These are phyloP conservation scores for Phaeosphaeria sp. DNA, from an alignment of 2,329 filamentous ascomycete genomes.

Conservation along the genomic window DNA sequence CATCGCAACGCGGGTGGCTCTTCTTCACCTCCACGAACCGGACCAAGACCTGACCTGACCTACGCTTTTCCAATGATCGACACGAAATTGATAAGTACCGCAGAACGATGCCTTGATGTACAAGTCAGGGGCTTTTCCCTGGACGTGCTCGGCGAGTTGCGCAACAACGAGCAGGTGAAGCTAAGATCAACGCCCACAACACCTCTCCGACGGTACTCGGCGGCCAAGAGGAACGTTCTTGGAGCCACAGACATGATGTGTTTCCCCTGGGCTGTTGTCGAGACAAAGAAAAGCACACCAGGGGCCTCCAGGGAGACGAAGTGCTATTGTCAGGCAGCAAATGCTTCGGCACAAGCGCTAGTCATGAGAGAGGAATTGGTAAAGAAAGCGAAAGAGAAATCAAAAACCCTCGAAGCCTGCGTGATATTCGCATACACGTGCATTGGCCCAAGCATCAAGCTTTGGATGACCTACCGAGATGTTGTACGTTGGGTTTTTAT, in stretches of 20 bases:
- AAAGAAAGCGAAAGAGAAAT: neutral
- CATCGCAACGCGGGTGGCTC: neutral
- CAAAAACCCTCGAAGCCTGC: constrained; percentile 2
- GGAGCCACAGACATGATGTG: constrained; percentile 12
- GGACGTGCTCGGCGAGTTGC: constrained; percentile 9
- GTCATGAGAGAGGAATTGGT: constrained; percentile 11
- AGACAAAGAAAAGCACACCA: constrained; percentile 4
- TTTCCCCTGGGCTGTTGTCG: constrained; percentile 24
- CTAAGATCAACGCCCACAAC: constrained; percentile 14
- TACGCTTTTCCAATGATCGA: constrained; percentile 18
- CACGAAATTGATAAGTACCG: neutral
- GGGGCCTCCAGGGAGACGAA: neutral
- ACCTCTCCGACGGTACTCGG: neutral
- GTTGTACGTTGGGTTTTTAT: constrained; percentile 1
- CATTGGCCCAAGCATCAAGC: constrained; percentile 17
- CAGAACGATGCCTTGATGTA: neutral
- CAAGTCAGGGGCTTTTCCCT: constrained; percentile 11
- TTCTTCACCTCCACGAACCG: neutral
- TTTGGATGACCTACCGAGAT: constrained; percentile 18
- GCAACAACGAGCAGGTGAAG: neutral
- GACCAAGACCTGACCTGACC: constrained; percentile 20
- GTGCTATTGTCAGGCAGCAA: constrained; percentile 26
- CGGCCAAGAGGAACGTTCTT: neutral
- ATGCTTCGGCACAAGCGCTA: constrained; percentile 18
- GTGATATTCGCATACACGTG: constrained; percentile 21